Base-by-base conservation (phyloP, 441 rosid genomes). In the Bruguiera hainesii region DNA sequence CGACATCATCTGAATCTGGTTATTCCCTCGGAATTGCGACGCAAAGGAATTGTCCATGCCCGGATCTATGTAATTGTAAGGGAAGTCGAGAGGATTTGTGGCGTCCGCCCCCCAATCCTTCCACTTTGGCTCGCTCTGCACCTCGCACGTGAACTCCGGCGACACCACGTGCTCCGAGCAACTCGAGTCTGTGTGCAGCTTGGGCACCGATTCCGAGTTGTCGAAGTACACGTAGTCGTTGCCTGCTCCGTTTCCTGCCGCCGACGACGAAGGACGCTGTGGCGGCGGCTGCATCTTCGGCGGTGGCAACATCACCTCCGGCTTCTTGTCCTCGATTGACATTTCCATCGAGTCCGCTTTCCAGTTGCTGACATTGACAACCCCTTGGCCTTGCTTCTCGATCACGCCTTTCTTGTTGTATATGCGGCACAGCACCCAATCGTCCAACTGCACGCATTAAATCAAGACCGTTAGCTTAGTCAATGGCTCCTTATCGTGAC, bases 381-480 rank as follows among this genome's bases (percentile, higher is more conserved):
- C n/a, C 6, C 33, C 31, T 20, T 65, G 70, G 25, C 26, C 74
- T 46, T 66, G 88, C 71, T 79, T 87, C 85, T 87, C 87, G 39
- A 87, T 67, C 3, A 71, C 13, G 25, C 98, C 96, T 71, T 93
- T 93, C 83, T 93, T 93, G 82, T 90, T 90, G 84, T 93, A 90
- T 67, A 93, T 87, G 64, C 98, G 96, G 70, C 96, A 93, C 39
- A 91, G 68, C 56, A 91, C 98, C 98, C 98, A 91, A 82, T 91
- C 98, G 55, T 91, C 98, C 31, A 93, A 80, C 98, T 93, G 92
- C 61, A 70, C 56, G 4, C 26, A 9, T 68, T 23, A 48, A 60
- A 63, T n/a, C 57, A 60, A 2, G 21, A 72, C 63, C 64, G 46
- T 53, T 15, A 3, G 60, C 42, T 64, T 49, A 42, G 63, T 56